Conservation (phyloP, 148 eudicot genomes). For the Silene latifolia region DNA sequence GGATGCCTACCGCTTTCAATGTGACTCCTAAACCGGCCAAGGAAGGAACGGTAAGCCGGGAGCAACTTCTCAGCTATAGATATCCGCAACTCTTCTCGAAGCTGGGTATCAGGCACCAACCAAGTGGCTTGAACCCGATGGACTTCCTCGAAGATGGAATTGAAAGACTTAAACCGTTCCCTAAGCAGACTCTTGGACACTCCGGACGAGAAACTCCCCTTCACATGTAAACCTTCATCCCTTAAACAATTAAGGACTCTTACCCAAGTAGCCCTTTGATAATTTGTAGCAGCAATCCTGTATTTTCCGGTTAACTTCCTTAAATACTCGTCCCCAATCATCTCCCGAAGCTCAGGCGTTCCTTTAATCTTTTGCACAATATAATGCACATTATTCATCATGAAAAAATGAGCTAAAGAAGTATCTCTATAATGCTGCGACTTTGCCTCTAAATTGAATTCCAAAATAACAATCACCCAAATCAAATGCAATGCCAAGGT, state of each 20-base stretch:
- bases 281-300: conserved; percentile 55
- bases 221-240: conserved; percentile 83
- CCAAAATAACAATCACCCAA: conserved; percentile 69
- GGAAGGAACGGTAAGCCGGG: conserved; percentile 77
- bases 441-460: conserved; percentile 63
- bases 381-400: conserved; percentile 86
- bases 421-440: conserved; percentile 57
- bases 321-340: conserved; percentile 74
- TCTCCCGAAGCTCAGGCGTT: conserved; percentile 58
- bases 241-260: conserved; percentile 70
- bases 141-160: conserved; percentile 79
- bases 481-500: conserved; percentile 76
- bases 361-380: conserved; percentile 71
- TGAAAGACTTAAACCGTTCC: conserved; percentile 76
- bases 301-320: conserved; percentile 55
- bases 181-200: conserved; percentile 68
- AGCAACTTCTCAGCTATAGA: conserved; percentile 70
- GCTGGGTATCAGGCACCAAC: conserved; percentile 70
- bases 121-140: conserved; percentile 70
- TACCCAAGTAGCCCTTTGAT: conserved; percentile 63
- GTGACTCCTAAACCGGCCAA: conserved; percentile 68
- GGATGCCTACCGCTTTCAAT: conserved; percentile 80
- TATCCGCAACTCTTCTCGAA: conserved; percentile 72
- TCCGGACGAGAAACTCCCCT: conserved; percentile 65
- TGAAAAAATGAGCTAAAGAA: conserved; percentile 64